Conservation (phyloP, 2,329 filamentous ascomycete genomes). For the Trichoderma asperellum region DNA sequence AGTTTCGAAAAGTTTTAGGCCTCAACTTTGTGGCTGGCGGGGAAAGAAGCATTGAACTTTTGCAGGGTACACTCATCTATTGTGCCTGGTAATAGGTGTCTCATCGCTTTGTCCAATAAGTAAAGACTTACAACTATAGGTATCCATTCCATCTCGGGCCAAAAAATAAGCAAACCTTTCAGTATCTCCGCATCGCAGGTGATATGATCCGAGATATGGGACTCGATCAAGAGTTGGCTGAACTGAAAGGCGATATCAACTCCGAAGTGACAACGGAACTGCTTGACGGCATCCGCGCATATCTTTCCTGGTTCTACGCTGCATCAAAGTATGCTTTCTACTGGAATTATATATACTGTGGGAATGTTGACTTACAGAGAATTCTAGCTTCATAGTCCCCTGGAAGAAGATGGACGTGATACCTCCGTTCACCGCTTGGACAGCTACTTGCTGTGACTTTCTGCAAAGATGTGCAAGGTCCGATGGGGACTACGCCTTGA, state of each 20-base stretch:
- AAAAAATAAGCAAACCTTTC: constrained; percentile 53
- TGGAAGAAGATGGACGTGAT: neutral
- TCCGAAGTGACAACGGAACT: constrained; percentile 34
- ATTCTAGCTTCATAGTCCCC: neutral
- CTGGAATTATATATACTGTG: neutral
- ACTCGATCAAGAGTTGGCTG: constrained; percentile 46
- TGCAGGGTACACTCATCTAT: constrained; percentile 62
- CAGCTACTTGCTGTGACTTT: constrained; percentile 49
- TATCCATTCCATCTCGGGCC: constrained; percentile 60
- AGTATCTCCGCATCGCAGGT: constrained; percentile 57
- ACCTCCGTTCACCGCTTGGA: constrained; percentile 49
- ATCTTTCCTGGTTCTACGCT: constrained; percentile 51
- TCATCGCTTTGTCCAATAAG: neutral
- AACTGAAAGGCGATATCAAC: neutral
- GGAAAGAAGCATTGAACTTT: constrained; percentile 59
- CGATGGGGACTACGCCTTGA: constrained; percentile 51
- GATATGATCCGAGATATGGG: constrained; percentile 57
- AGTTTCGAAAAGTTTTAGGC: constrained; percentile 60
- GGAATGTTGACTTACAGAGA: neutral
- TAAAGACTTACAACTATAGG: constrained; percentile 40
- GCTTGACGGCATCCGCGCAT: constrained; percentile 51
- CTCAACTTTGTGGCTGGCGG: constrained; percentile 61
- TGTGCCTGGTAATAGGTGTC: constrained; percentile 54
- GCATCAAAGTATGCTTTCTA: constrained; percentile 36
- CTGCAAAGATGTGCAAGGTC: constrained; percentile 46